Evolutionary conservation across 768 basidiomycete species (phyloP).

Genomic region (Pisolithus orientalis): DNA sequence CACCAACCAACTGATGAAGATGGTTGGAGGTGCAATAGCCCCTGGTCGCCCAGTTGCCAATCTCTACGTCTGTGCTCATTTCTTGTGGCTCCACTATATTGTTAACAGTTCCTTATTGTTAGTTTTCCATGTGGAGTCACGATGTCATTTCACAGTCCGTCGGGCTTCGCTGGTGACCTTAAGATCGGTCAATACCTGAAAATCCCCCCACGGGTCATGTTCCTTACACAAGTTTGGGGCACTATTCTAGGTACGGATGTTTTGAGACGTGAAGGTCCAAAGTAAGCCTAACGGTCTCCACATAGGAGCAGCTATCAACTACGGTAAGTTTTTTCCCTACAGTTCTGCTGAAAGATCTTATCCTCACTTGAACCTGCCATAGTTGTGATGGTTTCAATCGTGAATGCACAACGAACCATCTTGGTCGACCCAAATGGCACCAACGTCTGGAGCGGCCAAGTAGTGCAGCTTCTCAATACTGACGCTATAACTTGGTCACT

Average conservation of each 20-base stretch:
- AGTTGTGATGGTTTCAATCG: slow-evolving; percentile 53
- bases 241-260: slow-evolving; percentile 12
- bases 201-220: slow-evolving; percentile 62
- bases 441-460: slow-evolving; percentile 57
- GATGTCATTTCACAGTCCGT: slow-evolving; percentile 53
- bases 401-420: slow-evolving; percentile 43
- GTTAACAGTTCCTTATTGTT: not conserved
- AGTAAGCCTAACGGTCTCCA: not conserved
- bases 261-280: not conserved
- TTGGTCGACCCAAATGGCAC: slow-evolving; percentile 47
- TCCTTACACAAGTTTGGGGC: slow-evolving; percentile 49
- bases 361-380: not conserved
- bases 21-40: slow-evolving; percentile 55
- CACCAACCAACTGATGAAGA: slow-evolving; percentile 59
- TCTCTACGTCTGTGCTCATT: slow-evolving; percentile 43
- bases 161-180: slow-evolving; percentile 42
- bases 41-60: slow-evolving; percentile 65
- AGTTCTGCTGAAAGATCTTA: slow-evolving; percentile 4
- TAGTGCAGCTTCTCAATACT: slow-evolving; percentile 47
- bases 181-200: slow-evolving; percentile 47
- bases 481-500: slow-evolving; percentile 60
- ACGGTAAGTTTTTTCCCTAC: slow-evolving; percentile 13
- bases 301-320: slow-evolving; percentile 30
- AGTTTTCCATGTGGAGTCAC: slow-evolving; percentile 69
- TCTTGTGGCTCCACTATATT: too few relatives aligned